phyloP scores from a whole-genome alignment of 805 yeast genomes.

The Metschnikowia dekortorum region DNA sequence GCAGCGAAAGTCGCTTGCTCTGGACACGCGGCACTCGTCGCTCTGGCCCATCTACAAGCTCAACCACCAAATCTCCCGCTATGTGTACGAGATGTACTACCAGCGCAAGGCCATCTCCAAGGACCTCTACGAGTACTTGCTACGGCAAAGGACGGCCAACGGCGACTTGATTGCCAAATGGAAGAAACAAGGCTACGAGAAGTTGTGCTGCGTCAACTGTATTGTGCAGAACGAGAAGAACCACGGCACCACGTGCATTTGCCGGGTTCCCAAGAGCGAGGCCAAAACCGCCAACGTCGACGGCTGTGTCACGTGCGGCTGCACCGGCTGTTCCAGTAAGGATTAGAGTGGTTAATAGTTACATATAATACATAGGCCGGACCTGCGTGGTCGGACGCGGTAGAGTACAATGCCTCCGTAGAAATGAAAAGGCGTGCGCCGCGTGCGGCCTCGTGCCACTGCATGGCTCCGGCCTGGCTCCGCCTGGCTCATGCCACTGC shows the following conservation, averaged over 20 bases:
- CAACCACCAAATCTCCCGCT: conserved; percentile 72
- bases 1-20: conserved; percentile 28
- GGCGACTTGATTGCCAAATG: conserved; percentile 71
- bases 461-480: too few relatives aligned
- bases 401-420: conserved; percentile 2
- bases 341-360: conserved; percentile 37
- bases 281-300: conserved; percentile 30
- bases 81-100: conserved; percentile 70
- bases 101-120: conserved; percentile 61
- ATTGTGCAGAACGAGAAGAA: conserved; percentile 59
- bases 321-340: conserved; percentile 76
- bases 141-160: conserved; percentile 65
- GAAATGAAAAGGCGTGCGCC: not conserved
- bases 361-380: conserved; percentile 5
- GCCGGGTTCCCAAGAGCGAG: conserved; percentile 73
- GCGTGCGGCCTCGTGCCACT: not conserved
- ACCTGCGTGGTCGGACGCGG: not conserved
- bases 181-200: conserved; percentile 83
- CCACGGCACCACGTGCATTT: conserved; percentile 66
- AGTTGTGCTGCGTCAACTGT: conserved; percentile 78
- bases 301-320: conserved; percentile 77
- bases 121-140: conserved; percentile 69
- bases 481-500: too few relatives aligned
- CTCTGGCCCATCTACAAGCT: conserved; percentile 68
- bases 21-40: conserved; percentile 47